phyloP scores from a whole-genome alignment of 257 asterid species.

The Rhazya stricta region DNA sequence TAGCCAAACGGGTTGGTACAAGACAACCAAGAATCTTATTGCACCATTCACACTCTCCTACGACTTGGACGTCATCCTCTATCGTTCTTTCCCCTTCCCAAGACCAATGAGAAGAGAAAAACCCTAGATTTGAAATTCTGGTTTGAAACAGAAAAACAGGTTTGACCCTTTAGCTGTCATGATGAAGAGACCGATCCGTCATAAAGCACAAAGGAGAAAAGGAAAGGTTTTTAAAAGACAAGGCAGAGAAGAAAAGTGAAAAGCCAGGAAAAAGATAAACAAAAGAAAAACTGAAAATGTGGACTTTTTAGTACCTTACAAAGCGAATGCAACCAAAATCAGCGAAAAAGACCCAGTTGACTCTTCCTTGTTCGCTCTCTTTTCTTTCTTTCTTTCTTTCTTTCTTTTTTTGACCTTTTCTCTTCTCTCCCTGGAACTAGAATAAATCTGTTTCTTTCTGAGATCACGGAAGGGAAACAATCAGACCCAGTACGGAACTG shows the following conservation, averaged over 20 bases:
- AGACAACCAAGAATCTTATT: constrained; percentile 58
- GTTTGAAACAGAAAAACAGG: constrained; percentile 27
- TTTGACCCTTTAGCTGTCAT: constrained; percentile 45
- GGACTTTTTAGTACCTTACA: constrained; percentile 46
- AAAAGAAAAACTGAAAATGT: constrained; percentile 2
- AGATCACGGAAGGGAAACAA: constrained; percentile 14
- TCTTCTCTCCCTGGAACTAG: constrained; percentile 5
- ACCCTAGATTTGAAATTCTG: constrained; percentile 35
- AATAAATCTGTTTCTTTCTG: constrained; percentile 12
- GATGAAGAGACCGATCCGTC: constrained; percentile 23
- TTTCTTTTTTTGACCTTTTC: too few relatives aligned
- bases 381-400: background rate
- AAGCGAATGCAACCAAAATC: constrained; percentile 18
- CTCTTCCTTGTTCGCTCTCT: background rate
- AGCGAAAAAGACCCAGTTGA: constrained; percentile 29
- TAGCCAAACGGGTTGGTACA: constrained; percentile 58
- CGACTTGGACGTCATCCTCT: constrained; percentile 11
- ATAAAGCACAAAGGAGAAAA: constrained; percentile 26
- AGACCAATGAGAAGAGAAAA: constrained; percentile 21
- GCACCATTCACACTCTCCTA: constrained; percentile 21
- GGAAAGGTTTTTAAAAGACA: constrained; percentile 23
- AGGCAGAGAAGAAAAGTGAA: constrained; percentile 18
- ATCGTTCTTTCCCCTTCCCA: background rate
- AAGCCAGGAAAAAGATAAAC: background rate
- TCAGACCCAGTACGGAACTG: constrained; percentile 21